phyloP scores from a whole-genome alignment of 2,329 filamentous ascomycete species.

The Nothopassalora personata region DNA sequence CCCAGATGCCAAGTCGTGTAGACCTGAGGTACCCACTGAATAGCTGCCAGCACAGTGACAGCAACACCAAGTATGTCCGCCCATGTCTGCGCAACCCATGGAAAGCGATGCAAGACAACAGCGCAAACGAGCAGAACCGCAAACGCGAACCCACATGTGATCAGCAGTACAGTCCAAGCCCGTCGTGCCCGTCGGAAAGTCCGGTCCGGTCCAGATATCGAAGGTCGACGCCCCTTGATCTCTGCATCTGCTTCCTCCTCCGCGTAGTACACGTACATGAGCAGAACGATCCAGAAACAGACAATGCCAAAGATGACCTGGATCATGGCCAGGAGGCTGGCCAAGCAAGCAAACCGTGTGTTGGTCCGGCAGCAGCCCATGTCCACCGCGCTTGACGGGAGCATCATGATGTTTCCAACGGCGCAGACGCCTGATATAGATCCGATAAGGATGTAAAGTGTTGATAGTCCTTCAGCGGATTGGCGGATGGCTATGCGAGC shows the following conservation, averaged over 20 bases:
- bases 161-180: constrained; percentile 46
- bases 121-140: constrained; percentile 58
- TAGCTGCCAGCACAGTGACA: constrained; percentile 66
- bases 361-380: constrained; percentile 78
- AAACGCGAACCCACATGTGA: constrained; percentile 70
- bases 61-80: constrained; percentile 76
- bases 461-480: constrained; percentile 86
- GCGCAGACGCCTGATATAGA: constrained; percentile 81
- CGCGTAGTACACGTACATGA: constrained; percentile 69
- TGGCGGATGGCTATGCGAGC: constrained; percentile 77
- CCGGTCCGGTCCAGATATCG: constrained; percentile 24
- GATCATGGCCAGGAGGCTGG: constrained; percentile 76
- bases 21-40: constrained; percentile 91
- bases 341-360: constrained; percentile 72
- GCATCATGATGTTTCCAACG: constrained; percentile 80
- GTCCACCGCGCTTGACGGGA: constrained; percentile 71
- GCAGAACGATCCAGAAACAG: constrained; percentile 59
- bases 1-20: constrained; percentile 80
- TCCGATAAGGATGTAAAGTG: constrained; percentile 84
- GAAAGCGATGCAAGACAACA: constrained; percentile 59
- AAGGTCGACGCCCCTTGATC: constrained; percentile 21
- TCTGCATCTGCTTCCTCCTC: constrained; percentile 29
- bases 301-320: constrained; percentile 85
- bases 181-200: constrained; percentile 26
- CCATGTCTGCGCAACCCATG: constrained; percentile 63